Conservation (phyloP, 2,329 filamentous ascomycete species). For the Geosmithia putterillii region DNA sequence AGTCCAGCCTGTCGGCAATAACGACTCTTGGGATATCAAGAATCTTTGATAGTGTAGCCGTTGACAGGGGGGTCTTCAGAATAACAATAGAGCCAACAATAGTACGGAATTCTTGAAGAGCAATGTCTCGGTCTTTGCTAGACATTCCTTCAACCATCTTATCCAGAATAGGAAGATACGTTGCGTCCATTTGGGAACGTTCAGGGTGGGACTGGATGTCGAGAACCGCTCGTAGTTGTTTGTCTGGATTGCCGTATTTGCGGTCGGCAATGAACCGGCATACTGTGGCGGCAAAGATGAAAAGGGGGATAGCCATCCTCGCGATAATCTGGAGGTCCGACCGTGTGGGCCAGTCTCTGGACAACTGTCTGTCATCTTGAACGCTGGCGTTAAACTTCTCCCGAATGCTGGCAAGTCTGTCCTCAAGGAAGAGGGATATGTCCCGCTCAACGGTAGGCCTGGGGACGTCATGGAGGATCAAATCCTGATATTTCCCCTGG, state of each 20-base stretch:
- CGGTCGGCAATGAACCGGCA: conserved; percentile 7
- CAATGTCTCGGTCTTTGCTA: too few relatives aligned
- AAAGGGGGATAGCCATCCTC: conserved; percentile 15
- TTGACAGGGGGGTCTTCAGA: too few relatives aligned
- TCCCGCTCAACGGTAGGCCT: conserved; percentile 16
- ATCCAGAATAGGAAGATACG: conserved; percentile 9
- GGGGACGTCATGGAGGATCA: conserved; percentile 20
- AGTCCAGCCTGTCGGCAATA: neutral
- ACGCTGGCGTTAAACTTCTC: conserved; percentile 9
- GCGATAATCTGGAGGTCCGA: conserved; percentile 6
- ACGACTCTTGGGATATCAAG: neutral
- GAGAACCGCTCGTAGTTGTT: conserved; percentile 11
- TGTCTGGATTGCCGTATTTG: conserved; percentile 5
- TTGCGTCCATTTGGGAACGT: conserved; percentile 3
- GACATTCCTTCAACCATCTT: neutral
- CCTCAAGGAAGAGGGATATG: conserved; percentile 16
- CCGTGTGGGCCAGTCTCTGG: conserved; percentile 4
- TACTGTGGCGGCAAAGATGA: conserved; percentile 17
- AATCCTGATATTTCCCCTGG: conserved; percentile 14
- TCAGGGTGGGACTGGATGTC: conserved; percentile 1
- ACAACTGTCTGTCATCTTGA: conserved; percentile 1
- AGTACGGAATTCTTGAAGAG: too few relatives aligned
- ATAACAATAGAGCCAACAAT: too few relatives aligned
- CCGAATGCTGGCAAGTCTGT: conserved; percentile 10
- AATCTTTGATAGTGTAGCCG: too few relatives aligned